Evolutionary conservation across 805 yeast species (phyloP).

Genomic region (Barnettozyma vustinii): DNA sequence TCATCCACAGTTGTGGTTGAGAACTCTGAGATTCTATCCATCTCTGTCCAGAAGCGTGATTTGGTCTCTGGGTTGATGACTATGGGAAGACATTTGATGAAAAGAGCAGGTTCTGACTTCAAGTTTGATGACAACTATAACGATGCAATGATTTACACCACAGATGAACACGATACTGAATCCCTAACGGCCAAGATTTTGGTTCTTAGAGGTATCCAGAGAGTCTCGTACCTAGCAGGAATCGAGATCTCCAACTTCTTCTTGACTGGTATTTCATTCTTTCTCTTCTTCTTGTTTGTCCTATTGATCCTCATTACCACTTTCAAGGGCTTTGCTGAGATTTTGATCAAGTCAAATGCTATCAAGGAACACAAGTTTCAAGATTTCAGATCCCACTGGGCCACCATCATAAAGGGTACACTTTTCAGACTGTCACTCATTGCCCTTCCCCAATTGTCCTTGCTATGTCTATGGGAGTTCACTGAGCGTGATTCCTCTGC

Average conservation of each 20-base stretch:
- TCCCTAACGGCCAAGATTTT: slow-evolving; percentile 62
- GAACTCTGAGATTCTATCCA: slow-evolving; percentile 60
- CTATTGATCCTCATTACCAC: slow-evolving; percentile 48
- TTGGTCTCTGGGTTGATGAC: slow-evolving; percentile 13
- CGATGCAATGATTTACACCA: slow-evolving; percentile 53
- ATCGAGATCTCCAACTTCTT: slow-evolving; percentile 86
- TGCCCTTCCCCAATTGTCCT: slow-evolving; percentile 81
- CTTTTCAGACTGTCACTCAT: slow-evolving; percentile 76
- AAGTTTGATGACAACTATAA: slow-evolving; percentile 41
- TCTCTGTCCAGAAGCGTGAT: slow-evolving; percentile 72
- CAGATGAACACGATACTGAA: slow-evolving; percentile 58
- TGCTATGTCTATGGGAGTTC: slow-evolving; percentile 86
- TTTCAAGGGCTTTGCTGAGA: slow-evolving; percentile 68
- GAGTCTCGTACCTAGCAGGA: slow-evolving; percentile 79
- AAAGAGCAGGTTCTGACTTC: slow-evolving; percentile 34
- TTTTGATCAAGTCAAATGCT: slow-evolving; percentile 48
- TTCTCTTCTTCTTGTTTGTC: slow-evolving; percentile 68
- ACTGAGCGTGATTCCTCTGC: slow-evolving; percentile 82
- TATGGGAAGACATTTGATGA: slow-evolving; percentile 21
- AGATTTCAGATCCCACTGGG: slow-evolving; percentile 81
- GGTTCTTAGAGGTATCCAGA: slow-evolving; percentile 83
- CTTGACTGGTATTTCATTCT: slow-evolving; percentile 80
- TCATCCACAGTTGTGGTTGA: slow-evolving; percentile 67
- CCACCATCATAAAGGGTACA: slow-evolving; percentile 80
- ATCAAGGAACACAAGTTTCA: slow-evolving; percentile 59